phyloP scores from a whole-genome alignment of 2,329 filamentous ascomycete species.

The Zymoseptoria passerinii region DNA sequence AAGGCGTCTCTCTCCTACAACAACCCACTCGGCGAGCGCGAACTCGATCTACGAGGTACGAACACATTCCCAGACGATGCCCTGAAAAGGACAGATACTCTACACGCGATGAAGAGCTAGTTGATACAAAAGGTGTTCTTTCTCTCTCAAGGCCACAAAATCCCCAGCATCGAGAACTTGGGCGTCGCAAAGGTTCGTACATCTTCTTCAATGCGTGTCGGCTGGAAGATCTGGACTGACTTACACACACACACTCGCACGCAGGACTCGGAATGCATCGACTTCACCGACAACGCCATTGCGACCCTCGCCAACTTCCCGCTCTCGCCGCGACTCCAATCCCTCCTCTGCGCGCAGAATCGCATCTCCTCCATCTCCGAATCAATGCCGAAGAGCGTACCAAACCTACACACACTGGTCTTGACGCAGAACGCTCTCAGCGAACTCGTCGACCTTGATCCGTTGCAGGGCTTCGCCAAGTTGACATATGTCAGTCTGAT shows the following conservation, averaged over 20 bases:
- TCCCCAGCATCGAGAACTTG: constrained; percentile 94
- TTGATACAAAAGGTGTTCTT: constrained; percentile 35
- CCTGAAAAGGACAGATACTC: constrained; percentile 95
- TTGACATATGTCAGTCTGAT: constrained; percentile 73
- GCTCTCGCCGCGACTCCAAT: constrained; percentile 76
- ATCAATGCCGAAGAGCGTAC: constrained; percentile 63
- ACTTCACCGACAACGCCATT: constrained; percentile 98
- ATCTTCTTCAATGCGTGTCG: constrained; percentile 22
- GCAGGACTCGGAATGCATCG: constrained; percentile 90
- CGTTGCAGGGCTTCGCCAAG: constrained; percentile 58
- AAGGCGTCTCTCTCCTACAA: constrained; percentile 92
- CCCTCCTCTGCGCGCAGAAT: constrained; percentile 83
- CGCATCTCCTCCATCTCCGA: constrained; percentile 75
- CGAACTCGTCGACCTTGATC: constrained; percentile 81
- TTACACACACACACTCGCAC: constrained; percentile 1
- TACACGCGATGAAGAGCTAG: constrained; percentile 50
- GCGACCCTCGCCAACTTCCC: constrained; percentile 85
- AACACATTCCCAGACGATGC: constrained; percentile 33
- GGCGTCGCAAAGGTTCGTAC: constrained; percentile 78
- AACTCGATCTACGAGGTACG: constrained; percentile 99
- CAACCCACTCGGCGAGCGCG: constrained; percentile 96
- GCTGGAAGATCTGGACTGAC: constrained; percentile 1
- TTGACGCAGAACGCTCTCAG: constrained; percentile 73
- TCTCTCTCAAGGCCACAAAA: constrained; percentile 84
- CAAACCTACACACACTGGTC: constrained; percentile 73